Percentiles rank a stretch among this genome's conserved stretches.
Evolutionary conservation across 768 basidiomycete species (phyloP).

Genomic region (Tulasnella sp.): DNA sequence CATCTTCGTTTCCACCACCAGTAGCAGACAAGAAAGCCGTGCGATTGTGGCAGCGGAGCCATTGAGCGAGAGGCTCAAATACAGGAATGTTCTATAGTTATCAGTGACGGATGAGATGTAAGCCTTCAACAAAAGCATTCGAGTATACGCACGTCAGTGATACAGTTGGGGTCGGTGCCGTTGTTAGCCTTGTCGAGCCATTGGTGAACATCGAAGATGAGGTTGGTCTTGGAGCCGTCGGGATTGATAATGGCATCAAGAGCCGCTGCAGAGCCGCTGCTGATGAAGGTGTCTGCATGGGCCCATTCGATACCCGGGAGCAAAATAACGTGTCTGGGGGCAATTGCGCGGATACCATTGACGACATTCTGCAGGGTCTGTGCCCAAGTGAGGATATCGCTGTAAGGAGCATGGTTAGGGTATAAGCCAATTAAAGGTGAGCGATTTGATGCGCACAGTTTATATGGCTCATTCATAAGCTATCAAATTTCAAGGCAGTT

Average conservation of each 20-base stretch:
- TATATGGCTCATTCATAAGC: conserved; percentile 61
- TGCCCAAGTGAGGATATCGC: conserved; percentile 49
- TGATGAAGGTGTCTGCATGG: conserved; percentile 39
- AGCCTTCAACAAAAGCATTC: neutral
- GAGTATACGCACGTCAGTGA: conserved; percentile 39
- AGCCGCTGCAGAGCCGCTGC: conserved; percentile 48
- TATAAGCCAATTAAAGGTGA: neutral
- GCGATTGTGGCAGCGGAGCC: conserved; percentile 18
- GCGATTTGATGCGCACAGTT: conserved; percentile 34
- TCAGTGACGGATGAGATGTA: neutral
- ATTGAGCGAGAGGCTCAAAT: conserved; percentile 17
- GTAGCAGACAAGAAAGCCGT: conserved; percentile 19
- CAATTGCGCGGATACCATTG: conserved; percentile 58
- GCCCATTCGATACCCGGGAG: conserved; percentile 59
- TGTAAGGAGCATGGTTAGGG: conserved; percentile 27
- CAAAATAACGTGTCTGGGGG: conserved; percentile 52
- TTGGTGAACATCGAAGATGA: conserved; percentile 61
- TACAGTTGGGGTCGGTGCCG: conserved; percentile 46
- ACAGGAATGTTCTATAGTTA: neutral
- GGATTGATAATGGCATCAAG: conserved; percentile 45
- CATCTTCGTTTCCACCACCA: conserved; percentile 14
- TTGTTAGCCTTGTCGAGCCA: conserved; percentile 55
- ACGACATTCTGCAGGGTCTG: conserved; percentile 53
- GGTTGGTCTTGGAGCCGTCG: conserved; percentile 41
- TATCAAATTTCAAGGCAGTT: neutral